Evolutionary conservation across 2,329 filamentous ascomycete genomes (phyloP).

Genomic region (Ceratocystis diversiconidia): DNA sequence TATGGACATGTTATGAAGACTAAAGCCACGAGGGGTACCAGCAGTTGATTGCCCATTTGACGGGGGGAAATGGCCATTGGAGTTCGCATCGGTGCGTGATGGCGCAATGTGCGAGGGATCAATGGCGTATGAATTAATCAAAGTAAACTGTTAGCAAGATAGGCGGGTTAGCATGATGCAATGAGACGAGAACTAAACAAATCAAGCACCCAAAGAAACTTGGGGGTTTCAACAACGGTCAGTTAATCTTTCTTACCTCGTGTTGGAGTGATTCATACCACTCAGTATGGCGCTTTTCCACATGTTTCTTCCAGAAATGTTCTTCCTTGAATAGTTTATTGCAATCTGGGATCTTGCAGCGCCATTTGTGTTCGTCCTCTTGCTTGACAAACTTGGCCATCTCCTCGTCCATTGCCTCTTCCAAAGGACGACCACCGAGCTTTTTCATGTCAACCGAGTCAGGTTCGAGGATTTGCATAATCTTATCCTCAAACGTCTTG

Average conservation of each 20-base stretch:
- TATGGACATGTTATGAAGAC: slow-evolving; percentile 57
- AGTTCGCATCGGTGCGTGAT: slow-evolving; percentile 83
- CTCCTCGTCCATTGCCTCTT: slow-evolving; percentile 79
- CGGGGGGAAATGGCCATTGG: slow-evolving; percentile 86
- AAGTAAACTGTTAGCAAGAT: slow-evolving; percentile 47
- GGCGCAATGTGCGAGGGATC: slow-evolving; percentile 92
- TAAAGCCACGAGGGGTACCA: slow-evolving; percentile 86
- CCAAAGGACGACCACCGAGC: slow-evolving; percentile 72
- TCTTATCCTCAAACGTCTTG: slow-evolving; percentile 94
- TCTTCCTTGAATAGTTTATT: slow-evolving; percentile 95
- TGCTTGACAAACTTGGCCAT: slow-evolving; percentile 81
- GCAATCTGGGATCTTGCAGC: slow-evolving; percentile 92
- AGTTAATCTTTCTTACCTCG: slow-evolving; percentile 48
- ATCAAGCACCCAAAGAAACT: not conserved
- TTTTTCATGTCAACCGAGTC: slow-evolving; percentile 78
- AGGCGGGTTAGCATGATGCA: too few relatives aligned
- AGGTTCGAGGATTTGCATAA: slow-evolving; percentile 82
- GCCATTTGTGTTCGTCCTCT: slow-evolving; percentile 92
- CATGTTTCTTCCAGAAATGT: slow-evolving; percentile 94
- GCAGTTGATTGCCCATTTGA: slow-evolving; percentile 59
- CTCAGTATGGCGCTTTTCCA: slow-evolving; percentile 86
- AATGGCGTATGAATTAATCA: slow-evolving; percentile 88
- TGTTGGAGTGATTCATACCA: slow-evolving; percentile 69
- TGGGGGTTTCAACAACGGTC: not conserved
- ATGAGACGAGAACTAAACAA: too few relatives aligned